phyloP scores from a whole-genome alignment of 2,329 filamentous ascomycete genomes.

The Pseudogymnoascus sp. region DNA sequence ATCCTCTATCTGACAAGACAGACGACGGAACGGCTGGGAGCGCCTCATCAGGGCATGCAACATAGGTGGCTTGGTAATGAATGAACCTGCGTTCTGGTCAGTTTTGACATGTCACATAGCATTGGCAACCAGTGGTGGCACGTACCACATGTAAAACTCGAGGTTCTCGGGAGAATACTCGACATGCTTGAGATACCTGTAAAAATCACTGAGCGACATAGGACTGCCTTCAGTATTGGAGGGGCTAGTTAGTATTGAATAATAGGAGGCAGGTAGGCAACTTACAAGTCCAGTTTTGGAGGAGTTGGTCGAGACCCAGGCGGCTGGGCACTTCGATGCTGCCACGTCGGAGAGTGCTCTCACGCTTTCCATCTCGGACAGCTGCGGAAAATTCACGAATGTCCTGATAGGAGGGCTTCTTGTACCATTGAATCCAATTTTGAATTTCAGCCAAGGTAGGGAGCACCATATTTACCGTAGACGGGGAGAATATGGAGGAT shows the following conservation, averaged over 20 bases:
- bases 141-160: slow-evolving; percentile 43
- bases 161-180: slow-evolving; percentile 43
- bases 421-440: slow-evolving; percentile 40
- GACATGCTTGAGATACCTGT: slow-evolving; percentile 45
- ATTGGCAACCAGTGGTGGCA: not conserved
- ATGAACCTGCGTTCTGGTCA: slow-evolving; percentile 33
- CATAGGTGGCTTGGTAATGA: slow-evolving; percentile 33
- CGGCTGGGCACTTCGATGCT: slow-evolving; percentile 34
- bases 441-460: not conserved
- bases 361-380: slow-evolving; percentile 31
- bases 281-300: slow-evolving; percentile 42
- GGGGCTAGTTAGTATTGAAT: not conserved
- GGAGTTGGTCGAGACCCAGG: slow-evolving; percentile 38
- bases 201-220: slow-evolving; percentile 44
- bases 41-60: slow-evolving; percentile 19
- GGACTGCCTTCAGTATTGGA: slow-evolving; percentile 33
- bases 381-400: slow-evolving; percentile 38
- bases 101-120: not conserved
- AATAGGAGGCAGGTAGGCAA: not conserved
- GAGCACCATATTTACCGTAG: not conserved
- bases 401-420: slow-evolving; percentile 43
- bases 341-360: slow-evolving; percentile 31
- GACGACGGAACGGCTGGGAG: not conserved
- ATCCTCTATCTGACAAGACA: not conserved
- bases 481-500: not conserved